Percentiles rank a stretch among this genome's conserved stretches.
Conservation (phyloP, 208 protist genomes). For the Crithidia thermophila region DNA sequence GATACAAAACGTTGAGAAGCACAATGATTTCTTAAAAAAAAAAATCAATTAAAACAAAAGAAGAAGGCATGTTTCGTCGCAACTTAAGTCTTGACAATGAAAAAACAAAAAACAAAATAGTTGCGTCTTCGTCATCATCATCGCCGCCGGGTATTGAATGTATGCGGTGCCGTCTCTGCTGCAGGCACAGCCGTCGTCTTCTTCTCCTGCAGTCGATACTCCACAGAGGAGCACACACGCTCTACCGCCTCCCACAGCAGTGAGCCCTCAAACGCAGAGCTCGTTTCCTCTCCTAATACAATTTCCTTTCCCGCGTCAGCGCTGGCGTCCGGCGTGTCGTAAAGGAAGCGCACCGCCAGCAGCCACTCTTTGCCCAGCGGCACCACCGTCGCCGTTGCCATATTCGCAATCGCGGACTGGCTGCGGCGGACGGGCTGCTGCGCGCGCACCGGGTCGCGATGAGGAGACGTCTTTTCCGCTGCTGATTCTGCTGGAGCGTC, state of each 20-base stretch:
- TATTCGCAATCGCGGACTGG: background rate
- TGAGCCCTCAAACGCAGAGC: background rate
- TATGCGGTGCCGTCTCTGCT: background rate
- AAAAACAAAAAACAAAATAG: no score
- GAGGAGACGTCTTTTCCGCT: background rate
- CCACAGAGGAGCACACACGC: slow-evolving; percentile 17
- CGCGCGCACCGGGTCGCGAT: background rate
- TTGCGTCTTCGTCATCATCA: background rate
- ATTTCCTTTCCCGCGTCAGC: background rate
- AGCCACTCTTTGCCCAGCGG: slow-evolving; percentile 31
- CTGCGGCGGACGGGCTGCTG: background rate
- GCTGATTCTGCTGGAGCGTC: background rate
- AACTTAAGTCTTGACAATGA: no score
- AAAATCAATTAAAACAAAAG: no score
- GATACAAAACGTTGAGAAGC: no score
- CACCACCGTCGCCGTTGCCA: background rate
- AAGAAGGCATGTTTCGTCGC: no score
- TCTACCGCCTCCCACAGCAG: slow-evolving; percentile 35
- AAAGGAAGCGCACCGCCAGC: slow-evolving; percentile 6
- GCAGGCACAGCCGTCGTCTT: background rate
- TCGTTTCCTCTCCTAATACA: background rate
- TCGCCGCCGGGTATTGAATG: background rate
- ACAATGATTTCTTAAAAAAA: no score
- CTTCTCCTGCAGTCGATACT: slow-evolving; percentile 12
- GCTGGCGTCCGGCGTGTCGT: background rate